Evolutionary conservation across 331 rosid species (phyloP).

Genomic region (Quercus lobata): DNA sequence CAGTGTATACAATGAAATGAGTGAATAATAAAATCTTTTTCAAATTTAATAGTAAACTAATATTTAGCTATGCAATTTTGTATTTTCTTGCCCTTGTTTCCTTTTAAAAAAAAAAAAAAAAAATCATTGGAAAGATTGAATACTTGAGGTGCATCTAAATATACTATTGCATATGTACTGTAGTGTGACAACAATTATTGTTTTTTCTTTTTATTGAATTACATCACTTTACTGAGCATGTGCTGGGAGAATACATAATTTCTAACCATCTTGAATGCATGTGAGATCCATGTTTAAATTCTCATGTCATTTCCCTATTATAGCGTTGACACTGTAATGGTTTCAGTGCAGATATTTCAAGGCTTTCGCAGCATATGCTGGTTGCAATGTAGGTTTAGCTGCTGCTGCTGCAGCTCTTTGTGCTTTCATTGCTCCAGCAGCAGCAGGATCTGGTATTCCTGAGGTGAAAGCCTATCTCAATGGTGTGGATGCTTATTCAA

Average conservation of each 20-base stretch:
- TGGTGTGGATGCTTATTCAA: constrained; percentile 47
- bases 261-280: constrained; percentile 3
- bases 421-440: constrained; percentile 61
- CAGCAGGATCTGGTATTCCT: constrained; percentile 70
- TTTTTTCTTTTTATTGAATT: neutral
- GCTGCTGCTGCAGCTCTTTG: constrained; percentile 49
- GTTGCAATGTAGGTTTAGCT: constrained; percentile 38
- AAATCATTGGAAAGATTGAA: neutral
- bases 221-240: neutral
- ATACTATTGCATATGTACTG: neutral
- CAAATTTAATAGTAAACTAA: neutral
- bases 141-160: constrained; percentile 1
- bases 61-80: neutral
- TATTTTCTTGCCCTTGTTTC: neutral
- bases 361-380: constrained; percentile 45
- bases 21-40: neutral
- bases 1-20: neutral
- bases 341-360: constrained; percentile 36
- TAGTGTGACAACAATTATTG: neutral
- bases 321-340: constrained; percentile 23
- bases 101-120: neutral
- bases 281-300: neutral
- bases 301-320: neutral
- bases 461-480: constrained; percentile 68
- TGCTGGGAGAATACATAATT: constrained; percentile 4